Conservation (phyloP, 306 rosid genomes). For the Fragaria nilgerrensis region DNA sequence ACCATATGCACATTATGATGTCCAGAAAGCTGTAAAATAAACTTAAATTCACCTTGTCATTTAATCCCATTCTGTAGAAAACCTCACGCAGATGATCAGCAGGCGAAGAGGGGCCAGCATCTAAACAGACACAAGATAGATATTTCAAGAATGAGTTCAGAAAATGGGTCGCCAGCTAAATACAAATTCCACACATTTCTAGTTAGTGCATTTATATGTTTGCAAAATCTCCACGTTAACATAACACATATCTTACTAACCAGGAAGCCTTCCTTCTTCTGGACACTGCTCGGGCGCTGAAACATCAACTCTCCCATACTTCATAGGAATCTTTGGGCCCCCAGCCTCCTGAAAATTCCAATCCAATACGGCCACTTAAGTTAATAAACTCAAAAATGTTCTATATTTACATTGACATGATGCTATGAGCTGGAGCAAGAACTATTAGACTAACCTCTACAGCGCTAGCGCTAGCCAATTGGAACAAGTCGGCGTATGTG, state of each 20-base stretch:
- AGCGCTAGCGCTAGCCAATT: slow-evolving; percentile 93
- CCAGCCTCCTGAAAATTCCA: slow-evolving; percentile 76
- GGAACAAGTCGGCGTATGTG: slow-evolving; percentile 96
- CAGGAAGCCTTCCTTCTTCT: slow-evolving; percentile 98
- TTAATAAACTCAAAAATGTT: slow-evolving; percentile 6
- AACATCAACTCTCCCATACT: slow-evolving; percentile 85
- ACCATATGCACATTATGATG: slow-evolving; percentile 16
- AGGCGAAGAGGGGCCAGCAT: slow-evolving; percentile 95
- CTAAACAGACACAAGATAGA: slow-evolving; percentile 42
- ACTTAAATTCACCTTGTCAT: slow-evolving; percentile 65
- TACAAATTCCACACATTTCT: neutral
- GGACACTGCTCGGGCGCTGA: slow-evolving; percentile 79
- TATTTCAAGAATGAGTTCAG: neutral
- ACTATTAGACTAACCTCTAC: slow-evolving; percentile 56
- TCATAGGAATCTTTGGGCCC: slow-evolving; percentile 97
- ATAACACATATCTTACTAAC: slow-evolving; percentile 37
- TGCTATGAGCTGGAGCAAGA: slow-evolving; percentile 18
- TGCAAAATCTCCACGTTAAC: neutral
- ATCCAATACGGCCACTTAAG: slow-evolving; percentile 19
- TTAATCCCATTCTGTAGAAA: slow-evolving; percentile 92
- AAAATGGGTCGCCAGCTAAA: neutral
- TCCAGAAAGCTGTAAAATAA: neutral
- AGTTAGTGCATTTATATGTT: neutral
- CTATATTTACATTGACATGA: neutral
- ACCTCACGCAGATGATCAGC: slow-evolving; percentile 88